A percentile compares a stretch with the other conserved stretches of the same genome.
Evolutionary conservation across 176 grass and related monocot genomes (phyloP).

Genomic region (Chloris gayana): DNA sequence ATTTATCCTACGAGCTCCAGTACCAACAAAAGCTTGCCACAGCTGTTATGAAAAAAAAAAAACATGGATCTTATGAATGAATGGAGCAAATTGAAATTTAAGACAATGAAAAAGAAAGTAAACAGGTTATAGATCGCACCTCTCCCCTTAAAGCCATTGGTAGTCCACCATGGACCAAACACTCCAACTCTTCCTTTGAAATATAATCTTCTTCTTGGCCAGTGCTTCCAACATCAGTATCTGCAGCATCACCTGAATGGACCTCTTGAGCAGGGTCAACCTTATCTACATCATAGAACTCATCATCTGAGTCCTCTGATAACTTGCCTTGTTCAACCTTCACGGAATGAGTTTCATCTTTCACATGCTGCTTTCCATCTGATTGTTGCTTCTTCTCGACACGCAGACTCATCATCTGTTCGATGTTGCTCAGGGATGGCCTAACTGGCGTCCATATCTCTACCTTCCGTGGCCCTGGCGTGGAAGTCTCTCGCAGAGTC

Average conservation of each 20-base stretch:
- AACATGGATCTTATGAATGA: slow-evolving; percentile 38
- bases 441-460: slow-evolving; percentile 77
- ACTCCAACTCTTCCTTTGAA: slow-evolving; percentile 87
- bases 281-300: slow-evolving; percentile 92
- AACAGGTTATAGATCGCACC: slow-evolving; percentile 50
- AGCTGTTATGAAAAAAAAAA: slow-evolving; percentile 65
- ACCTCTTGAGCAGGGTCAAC: slow-evolving; percentile 73
- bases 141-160: slow-evolving; percentile 99
- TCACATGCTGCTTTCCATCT: slow-evolving; percentile 30
- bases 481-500: slow-evolving; percentile 4
- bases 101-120: slow-evolving; percentile 14
- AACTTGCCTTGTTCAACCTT: slow-evolving; percentile 62
- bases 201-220: slow-evolving; percentile 54
- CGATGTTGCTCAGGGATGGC: slow-evolving; percentile 65
- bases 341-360: slow-evolving; percentile 33
- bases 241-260: slow-evolving; percentile 57
- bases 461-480: slow-evolving; percentile 37
- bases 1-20: slow-evolving; percentile 73
- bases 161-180: slow-evolving; percentile 85
- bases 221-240: slow-evolving; percentile 37
- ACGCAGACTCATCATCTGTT: slow-evolving; percentile 80
- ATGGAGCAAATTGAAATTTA: slow-evolving; percentile 27
- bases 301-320: slow-evolving; percentile 84
- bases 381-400: slow-evolving; percentile 56
- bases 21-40: slow-evolving; percentile 99